These are phyloP conservation scores for Lactarius deliciosus DNA, from an alignment of 768 basidiomycete species.

Conservation along the genomic window DNA sequence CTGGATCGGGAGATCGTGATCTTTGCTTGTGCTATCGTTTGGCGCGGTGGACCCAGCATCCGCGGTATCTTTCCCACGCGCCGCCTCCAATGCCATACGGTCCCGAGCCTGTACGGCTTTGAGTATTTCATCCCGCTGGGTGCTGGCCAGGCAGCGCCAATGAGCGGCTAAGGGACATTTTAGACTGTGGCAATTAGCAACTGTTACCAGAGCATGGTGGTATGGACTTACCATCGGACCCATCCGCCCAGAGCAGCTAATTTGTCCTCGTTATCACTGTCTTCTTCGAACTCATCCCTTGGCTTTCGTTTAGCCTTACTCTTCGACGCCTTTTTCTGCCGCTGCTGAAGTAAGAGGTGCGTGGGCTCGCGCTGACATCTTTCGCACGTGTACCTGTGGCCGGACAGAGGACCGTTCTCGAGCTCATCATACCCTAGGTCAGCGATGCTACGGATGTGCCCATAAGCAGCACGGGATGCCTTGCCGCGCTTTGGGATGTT, in stretches of 20 bases:
- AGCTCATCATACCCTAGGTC: conserved; percentile 52
- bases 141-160: conserved; percentile 68
- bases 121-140: conserved; percentile 70
- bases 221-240: conserved; percentile 68
- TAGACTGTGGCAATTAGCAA: conserved; percentile 46
- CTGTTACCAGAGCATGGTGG: conserved; percentile 5
- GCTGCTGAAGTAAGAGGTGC: conserved; percentile 47
- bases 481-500: conserved; percentile 38
- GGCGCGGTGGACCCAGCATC: not conserved
- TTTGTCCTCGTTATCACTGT: conserved; percentile 54
- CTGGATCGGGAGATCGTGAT: not conserved
- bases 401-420: conserved; percentile 52
- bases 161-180: conserved; percentile 77
- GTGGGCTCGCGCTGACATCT: conserved; percentile 65
- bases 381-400: conserved; percentile 66
- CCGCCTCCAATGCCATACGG: conserved; percentile 40
- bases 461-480: conserved; percentile 49
- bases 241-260: conserved; percentile 66
- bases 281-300: conserved; percentile 54
- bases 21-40: conserved; percentile 8
- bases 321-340: conserved; percentile 39
- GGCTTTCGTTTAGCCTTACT: conserved; percentile 41
- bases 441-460: conserved; percentile 44
- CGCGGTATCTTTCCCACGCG: conserved; percentile 25
- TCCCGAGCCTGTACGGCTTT: conserved; percentile 61